Base-by-base conservation (phyloP, 495 filamentous ascomycete genomes). In the Clavariopsis aquatica region DNA sequence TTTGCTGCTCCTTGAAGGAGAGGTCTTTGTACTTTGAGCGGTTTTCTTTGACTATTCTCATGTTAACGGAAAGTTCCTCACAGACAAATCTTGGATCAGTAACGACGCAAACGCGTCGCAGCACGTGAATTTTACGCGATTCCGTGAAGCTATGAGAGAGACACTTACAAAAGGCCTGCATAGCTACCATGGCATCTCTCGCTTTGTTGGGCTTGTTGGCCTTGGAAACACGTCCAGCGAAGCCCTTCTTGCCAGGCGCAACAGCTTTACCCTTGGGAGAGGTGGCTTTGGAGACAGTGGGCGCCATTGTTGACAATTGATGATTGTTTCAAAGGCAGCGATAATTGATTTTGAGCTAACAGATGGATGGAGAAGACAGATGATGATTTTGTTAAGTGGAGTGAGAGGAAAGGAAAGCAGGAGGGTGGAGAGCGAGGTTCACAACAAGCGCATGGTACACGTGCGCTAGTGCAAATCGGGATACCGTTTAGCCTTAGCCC, bases 1-100 rank as follows among this genome's bases (percentile, higher is more conserved):
- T 68, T 54, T 68, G 65, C 60, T 68, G 65, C 6, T 68, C 65
- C 31, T 64, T 64, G 65, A 68, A 68, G 1, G 41, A 43, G 17
- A 68, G 34, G 55, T 55, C 38, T 47, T 63, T 63, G 60, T 38
- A 68, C 47, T 68, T 49, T 22, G 28, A 17, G 27, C 65, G 65
- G 29, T 68, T 52, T 27, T 63, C 38, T 38, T 64, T 68, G 65
- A 68, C 65, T 68, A 47, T 29, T 12, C 8, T 13, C 7, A 9
- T 38, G 46, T 60, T 51, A 53, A 36, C 15, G 17, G 10, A 52
- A 17, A 10, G 49, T 15, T 55, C 15, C 13, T 17, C 8, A 9
- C 19, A 31, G 17, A 7, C 34, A 27, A 15, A 27, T 22, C 1
- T 38, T 41, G 10, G 54, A 23, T 19, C 15, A 41, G 15, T 47